These are phyloP conservation scores for Exserohilum rostratum DNA, from an alignment of 2,329 filamentous ascomycete genomes.

Conservation along the genomic window DNA sequence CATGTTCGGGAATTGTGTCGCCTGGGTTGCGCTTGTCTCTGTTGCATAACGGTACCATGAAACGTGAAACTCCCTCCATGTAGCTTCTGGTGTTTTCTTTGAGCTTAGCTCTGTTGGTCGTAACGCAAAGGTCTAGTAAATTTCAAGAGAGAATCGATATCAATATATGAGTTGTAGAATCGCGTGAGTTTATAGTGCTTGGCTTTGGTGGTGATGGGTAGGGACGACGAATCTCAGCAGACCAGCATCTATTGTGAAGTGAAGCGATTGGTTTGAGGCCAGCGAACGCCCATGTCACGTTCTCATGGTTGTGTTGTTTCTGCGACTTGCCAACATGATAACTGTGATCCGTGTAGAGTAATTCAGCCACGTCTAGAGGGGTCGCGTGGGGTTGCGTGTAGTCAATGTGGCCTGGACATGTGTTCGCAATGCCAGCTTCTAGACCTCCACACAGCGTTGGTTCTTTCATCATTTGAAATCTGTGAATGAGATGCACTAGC, in stretches of 20 bases:
- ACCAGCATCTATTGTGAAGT: constrained; percentile 12
- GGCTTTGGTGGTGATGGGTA: neutral
- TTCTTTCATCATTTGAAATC: neutral
- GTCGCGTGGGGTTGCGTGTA: constrained; percentile 18
- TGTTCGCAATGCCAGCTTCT: constrained; percentile 3
- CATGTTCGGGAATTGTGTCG: neutral
- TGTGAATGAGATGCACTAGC: too few species aligned
- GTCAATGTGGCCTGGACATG: constrained; percentile 2
- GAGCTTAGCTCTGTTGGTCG: neutral
- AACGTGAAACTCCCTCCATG: constrained; percentile 19
- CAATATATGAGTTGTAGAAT: too few species aligned
- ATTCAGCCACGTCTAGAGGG: constrained; percentile 30
- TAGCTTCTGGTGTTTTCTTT: constrained; percentile 1
- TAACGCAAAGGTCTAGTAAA: constrained; percentile 5
- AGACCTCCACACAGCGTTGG: neutral
- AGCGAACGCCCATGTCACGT: constrained; percentile 11
- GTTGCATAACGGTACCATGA: constrained; percentile 5
- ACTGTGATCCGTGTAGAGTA: constrained; percentile 34
- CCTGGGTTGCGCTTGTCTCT: neutral
- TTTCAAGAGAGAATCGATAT: neutral
- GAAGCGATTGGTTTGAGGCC: constrained; percentile 6
- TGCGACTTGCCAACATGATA: constrained; percentile 10
- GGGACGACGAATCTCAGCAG: neutral
- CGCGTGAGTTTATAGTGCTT: too few species aligned
- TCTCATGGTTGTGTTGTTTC: too few species aligned